Conservation (phyloP, 2,329 filamentous ascomycete genomes). For the Albifimbria verrucaria region DNA sequence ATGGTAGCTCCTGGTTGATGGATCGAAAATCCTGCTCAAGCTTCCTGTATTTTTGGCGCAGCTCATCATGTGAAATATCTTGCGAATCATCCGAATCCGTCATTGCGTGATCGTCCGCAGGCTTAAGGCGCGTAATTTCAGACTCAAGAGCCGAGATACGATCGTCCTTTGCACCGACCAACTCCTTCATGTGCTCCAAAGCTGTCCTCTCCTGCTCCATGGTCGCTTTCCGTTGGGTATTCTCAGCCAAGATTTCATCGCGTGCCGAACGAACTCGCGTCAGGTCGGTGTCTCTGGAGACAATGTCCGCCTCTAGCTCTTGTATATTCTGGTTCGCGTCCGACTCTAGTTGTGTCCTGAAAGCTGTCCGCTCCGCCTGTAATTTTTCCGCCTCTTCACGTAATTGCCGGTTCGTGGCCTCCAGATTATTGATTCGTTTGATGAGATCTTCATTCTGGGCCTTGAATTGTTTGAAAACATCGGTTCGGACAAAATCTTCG, state of each 20-base stretch:
- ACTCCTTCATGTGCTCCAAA: slow-evolving; percentile 71
- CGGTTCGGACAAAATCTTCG: slow-evolving; percentile 89
- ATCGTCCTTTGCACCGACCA: slow-evolving; percentile 74
- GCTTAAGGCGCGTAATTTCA: slow-evolving; percentile 69
- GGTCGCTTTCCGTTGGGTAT: slow-evolving; percentile 72
- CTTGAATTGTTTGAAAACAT: slow-evolving; percentile 90
- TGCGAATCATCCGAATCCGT: slow-evolving; percentile 47
- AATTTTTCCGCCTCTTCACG: slow-evolving; percentile 82
- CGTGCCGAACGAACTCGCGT: slow-evolving; percentile 78
- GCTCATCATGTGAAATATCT: slow-evolving; percentile 63
- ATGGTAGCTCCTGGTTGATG: slow-evolving; percentile 82
- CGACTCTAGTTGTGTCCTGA: slow-evolving; percentile 75
- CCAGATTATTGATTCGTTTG: slow-evolving; percentile 85
- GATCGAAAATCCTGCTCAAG: slow-evolving; percentile 78
- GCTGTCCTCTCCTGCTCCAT: slow-evolving; percentile 74
- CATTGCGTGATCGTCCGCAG: slow-evolving; percentile 44
- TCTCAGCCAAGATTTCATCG: slow-evolving; percentile 82
- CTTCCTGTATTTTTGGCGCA: slow-evolving; percentile 70
- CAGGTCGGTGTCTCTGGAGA: slow-evolving; percentile 78
- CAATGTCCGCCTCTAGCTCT: slow-evolving; percentile 79
- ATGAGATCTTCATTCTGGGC: slow-evolving; percentile 89
- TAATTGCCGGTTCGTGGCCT: slow-evolving; percentile 81
- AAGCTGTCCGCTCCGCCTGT: slow-evolving; percentile 79
- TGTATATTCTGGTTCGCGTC: slow-evolving; percentile 70
- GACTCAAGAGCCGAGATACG: slow-evolving; percentile 79